Conservation (phyloP, 2,329 filamentous ascomycete genomes). For the Penicillium palitans region DNA sequence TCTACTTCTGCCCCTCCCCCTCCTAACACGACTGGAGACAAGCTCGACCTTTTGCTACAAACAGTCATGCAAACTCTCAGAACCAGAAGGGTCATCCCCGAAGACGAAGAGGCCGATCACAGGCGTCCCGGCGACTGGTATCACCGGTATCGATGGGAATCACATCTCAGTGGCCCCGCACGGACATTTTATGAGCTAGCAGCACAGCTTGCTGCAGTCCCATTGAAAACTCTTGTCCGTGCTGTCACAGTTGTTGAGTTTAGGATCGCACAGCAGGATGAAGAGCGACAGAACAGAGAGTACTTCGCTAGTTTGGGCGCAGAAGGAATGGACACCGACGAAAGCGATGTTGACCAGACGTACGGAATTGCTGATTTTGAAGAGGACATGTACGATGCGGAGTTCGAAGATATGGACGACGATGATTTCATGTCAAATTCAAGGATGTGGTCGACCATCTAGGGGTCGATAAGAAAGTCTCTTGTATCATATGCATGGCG, state of each 20-base stretch:
- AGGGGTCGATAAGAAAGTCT: not conserved
- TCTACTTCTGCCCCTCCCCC: not conserved
- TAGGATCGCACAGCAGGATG: slow-evolving; percentile 43
- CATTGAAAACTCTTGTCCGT: slow-evolving; percentile 51
- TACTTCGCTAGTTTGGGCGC: slow-evolving; percentile 25
- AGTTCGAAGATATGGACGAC: not conserved
- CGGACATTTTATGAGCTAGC: slow-evolving; percentile 54
- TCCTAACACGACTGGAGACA: slow-evolving; percentile 23
- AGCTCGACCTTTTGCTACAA: slow-evolving; percentile 42
- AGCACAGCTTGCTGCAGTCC: slow-evolving; percentile 52
- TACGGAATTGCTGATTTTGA: slow-evolving; percentile 4
- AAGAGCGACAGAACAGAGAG: slow-evolving; percentile 35
- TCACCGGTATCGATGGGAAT: slow-evolving; percentile 48
- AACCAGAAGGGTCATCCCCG: slow-evolving; percentile 40
- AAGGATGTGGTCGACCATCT: slow-evolving; percentile 21
- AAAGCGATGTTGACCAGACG: slow-evolving; percentile 17
- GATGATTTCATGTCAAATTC: slow-evolving; percentile 9
- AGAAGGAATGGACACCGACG: slow-evolving; percentile 21
- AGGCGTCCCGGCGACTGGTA: slow-evolving; percentile 55
- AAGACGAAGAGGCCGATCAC: slow-evolving; percentile 27
- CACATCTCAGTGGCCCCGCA: slow-evolving; percentile 49
- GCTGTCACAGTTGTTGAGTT: slow-evolving; percentile 54
- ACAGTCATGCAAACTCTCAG: slow-evolving; percentile 47
- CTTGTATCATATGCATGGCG: slow-evolving; percentile 5
- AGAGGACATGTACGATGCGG: not conserved